Percentiles rank a stretch among this genome's conserved stretches.
phyloP scores from a whole-genome alignment of 2,329 filamentous ascomycete species.

The Neocucurbitaria cava region DNA sequence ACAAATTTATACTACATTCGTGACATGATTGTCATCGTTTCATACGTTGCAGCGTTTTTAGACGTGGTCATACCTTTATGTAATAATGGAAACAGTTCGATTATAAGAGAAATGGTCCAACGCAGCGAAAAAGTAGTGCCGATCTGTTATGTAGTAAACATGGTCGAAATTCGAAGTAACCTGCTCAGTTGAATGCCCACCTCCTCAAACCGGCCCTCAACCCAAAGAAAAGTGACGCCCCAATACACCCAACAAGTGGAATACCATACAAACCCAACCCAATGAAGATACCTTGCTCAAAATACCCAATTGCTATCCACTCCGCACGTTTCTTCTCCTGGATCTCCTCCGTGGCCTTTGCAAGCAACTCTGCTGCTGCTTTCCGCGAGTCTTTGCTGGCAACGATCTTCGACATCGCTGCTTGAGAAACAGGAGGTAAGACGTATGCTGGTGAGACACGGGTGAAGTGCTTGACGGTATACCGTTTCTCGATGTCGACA shows the following conservation, averaged over 20 bases:
- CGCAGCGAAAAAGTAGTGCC: background rate
- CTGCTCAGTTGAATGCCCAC: conserved; percentile 17
- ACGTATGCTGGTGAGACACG: conserved; percentile 27
- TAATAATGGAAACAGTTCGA: no score
- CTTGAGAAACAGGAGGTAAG: conserved; percentile 10
- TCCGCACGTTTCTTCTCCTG: conserved; percentile 44
- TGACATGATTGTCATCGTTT: no score
- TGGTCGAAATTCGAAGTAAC: background rate
- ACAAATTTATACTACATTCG: no score
- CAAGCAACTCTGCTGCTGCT: conserved; percentile 18
- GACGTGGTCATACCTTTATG: no score
- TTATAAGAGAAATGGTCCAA: no score
- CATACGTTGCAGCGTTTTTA: no score
- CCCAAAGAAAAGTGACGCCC: conserved; percentile 34
- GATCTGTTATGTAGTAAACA: background rate
- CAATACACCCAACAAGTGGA: conserved; percentile 38
- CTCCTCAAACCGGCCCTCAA: conserved; percentile 32
- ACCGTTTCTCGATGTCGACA: conserved; percentile 25
- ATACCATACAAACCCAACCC: conserved; percentile 46
- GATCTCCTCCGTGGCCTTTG: conserved; percentile 32
- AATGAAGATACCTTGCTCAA: conserved; percentile 43
- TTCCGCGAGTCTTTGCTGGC: conserved; percentile 15
- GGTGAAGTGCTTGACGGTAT: conserved; percentile 28
- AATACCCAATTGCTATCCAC: conserved; percentile 37
- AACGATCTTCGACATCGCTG: conserved; percentile 25